A percentile compares a stretch with the other conserved stretches of the same genome.
Conservation (phyloP, 805 yeast species). For the Zygosaccharomyces pseudorouxii region DNA sequence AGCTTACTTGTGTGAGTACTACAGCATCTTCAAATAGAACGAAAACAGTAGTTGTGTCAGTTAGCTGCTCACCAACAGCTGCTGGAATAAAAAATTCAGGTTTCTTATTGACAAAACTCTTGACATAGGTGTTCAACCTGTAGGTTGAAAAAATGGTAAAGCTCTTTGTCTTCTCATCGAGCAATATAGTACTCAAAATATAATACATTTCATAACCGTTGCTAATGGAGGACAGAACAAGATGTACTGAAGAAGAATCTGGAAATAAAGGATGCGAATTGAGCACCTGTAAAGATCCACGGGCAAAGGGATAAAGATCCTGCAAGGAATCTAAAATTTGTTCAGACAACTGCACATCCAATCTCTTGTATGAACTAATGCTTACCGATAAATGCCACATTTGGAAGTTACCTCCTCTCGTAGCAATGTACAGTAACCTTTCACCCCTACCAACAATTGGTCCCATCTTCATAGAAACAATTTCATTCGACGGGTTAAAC, state of each 20-base stretch:
- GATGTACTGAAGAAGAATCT: slow-evolving; percentile 39
- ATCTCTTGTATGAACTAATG: slow-evolving; percentile 35
- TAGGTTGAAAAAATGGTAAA: slow-evolving; percentile 60
- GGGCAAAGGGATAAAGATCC: slow-evolving; percentile 50
- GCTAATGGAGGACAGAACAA: slow-evolving; percentile 47
- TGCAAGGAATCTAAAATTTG: slow-evolving; percentile 40
- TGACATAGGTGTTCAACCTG: slow-evolving; percentile 49
- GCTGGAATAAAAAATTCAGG: slow-evolving; percentile 55
- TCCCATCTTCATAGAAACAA: slow-evolving; percentile 57
- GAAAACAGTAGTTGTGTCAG: slow-evolving; percentile 43
- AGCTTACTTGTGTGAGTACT: slow-evolving; percentile 58
- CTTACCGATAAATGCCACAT: slow-evolving; percentile 47
- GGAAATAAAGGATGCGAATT: slow-evolving; percentile 54
- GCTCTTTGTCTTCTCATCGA: slow-evolving; percentile 44
- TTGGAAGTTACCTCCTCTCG: slow-evolving; percentile 43
- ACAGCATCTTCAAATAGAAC: slow-evolving; percentile 56
- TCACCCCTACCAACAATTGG: slow-evolving; percentile 48
- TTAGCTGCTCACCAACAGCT: slow-evolving; percentile 38
- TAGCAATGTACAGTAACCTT: slow-evolving; percentile 39
- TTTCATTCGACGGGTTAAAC: slow-evolving; percentile 35
- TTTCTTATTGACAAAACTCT: slow-evolving; percentile 20
- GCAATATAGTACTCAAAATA: slow-evolving; percentile 50
- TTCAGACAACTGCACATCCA: slow-evolving; percentile 37
- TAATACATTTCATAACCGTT: slow-evolving; percentile 37
- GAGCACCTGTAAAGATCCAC: slow-evolving; percentile 47